These are phyloP conservation scores for Fusarium kyushuense DNA, from an alignment of 2,329 filamentous ascomycete genomes.

Conservation along the genomic window DNA sequence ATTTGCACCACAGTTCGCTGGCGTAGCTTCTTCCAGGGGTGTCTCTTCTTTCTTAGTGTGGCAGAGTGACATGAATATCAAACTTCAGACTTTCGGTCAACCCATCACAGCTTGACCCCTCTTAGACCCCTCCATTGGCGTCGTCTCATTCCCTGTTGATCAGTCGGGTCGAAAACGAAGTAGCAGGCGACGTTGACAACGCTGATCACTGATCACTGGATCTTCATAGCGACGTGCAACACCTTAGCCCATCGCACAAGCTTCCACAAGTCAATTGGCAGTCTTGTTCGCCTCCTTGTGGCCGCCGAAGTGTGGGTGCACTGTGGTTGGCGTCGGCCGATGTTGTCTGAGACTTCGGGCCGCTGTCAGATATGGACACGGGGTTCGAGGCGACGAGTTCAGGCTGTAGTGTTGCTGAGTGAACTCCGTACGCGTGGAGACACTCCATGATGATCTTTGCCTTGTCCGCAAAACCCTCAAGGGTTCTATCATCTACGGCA, in stretches of 20 bases:
- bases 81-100: slow-evolving; percentile 18
- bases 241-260: slow-evolving; percentile 64
- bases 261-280: slow-evolving; percentile 67
- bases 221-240: slow-evolving; percentile 54
- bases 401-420: slow-evolving; percentile 78
- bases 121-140: slow-evolving; percentile 25
- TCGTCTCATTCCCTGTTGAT: slow-evolving; percentile 14
- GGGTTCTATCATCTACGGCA: slow-evolving; percentile 67
- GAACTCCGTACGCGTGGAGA: slow-evolving; percentile 79
- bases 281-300: slow-evolving; percentile 45
- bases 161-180: neutral
- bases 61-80: slow-evolving; percentile 20
- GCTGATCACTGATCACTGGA: slow-evolving; percentile 34
- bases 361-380: slow-evolving; percentile 23
- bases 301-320: slow-evolving; percentile 18
- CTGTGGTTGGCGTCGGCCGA: slow-evolving; percentile 21
- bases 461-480: slow-evolving; percentile 69
- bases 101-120: slow-evolving; percentile 28
- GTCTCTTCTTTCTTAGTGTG: slow-evolving; percentile 20
- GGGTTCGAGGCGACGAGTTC: slow-evolving; percentile 55
- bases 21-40: slow-evolving; percentile 31
- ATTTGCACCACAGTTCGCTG: slow-evolving; percentile 8
- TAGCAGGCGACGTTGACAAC: slow-evolving; percentile 15
- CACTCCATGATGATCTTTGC: slow-evolving; percentile 74
- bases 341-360: slow-evolving; percentile 19